phyloP scores from a whole-genome alignment of 768 basidiomycete species.

The Russula griseocarnosa region DNA sequence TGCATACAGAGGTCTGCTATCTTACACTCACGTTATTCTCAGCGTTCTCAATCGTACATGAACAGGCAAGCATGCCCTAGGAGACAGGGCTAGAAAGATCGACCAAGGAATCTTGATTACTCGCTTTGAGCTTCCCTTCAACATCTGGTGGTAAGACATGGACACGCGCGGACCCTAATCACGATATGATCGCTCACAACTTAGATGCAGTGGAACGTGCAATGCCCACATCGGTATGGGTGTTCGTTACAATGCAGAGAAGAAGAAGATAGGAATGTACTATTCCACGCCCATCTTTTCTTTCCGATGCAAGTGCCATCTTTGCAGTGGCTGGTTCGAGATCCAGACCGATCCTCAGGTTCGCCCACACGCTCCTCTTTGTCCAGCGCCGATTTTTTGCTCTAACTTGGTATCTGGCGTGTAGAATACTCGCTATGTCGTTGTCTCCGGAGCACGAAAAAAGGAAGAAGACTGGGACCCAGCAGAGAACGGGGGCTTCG shows the following conservation, averaged over 20 bases:
- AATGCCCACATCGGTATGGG: constrained; percentile 98
- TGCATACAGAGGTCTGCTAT: constrained; percentile 55
- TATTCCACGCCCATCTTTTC: constrained; percentile 92
- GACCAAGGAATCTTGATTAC: constrained; percentile 95
- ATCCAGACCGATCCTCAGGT: constrained; percentile 98
- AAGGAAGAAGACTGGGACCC: constrained; percentile 98
- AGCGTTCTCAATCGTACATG: constrained; percentile 6
- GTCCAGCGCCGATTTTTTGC: not conserved
- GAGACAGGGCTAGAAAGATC: constrained; percentile 89
- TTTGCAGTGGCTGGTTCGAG: constrained; percentile 97
- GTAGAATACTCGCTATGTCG: constrained; percentile 94
- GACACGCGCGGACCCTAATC: constrained; percentile 13
- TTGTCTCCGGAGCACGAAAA: constrained; percentile 85
- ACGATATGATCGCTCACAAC: constrained; percentile 8
- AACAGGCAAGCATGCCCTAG: constrained; percentile 88
- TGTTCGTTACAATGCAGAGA: constrained; percentile 99
- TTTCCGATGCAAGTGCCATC: constrained; percentile 96
- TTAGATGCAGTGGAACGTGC: constrained; percentile 70
- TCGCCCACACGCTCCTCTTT: constrained; percentile 19
- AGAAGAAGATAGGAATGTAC: constrained; percentile 94
- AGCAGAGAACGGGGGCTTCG: constrained; percentile 91
- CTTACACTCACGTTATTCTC: not conserved
- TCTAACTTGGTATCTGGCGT: not conserved
- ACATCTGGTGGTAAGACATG: constrained; percentile 82
- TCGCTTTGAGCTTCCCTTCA: constrained; percentile 94